phyloP scores from a whole-genome alignment of 2,329 filamentous ascomycete genomes.

The Coniella lustricola region DNA sequence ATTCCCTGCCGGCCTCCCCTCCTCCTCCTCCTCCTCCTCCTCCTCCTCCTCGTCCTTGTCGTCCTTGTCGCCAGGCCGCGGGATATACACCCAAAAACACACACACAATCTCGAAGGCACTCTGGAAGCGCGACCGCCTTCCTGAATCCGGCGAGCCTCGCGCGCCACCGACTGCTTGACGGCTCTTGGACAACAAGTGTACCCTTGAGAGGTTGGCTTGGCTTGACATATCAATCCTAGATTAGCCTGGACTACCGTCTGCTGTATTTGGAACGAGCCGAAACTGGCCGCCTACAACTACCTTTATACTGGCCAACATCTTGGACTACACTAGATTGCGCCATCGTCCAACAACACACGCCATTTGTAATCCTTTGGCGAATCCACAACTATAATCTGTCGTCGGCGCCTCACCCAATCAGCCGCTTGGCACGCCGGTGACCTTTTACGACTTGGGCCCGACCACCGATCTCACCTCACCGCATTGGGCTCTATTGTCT shows the following conservation, averaged over 20 bases:
- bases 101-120: too few relatives aligned
- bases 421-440: conserved; percentile 2
- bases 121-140: too few relatives aligned
- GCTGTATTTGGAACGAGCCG: conserved; percentile 1
- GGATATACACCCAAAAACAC: neutral
- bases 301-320: neutral
- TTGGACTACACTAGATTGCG: conserved; percentile 12
- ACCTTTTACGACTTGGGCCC: conserved; percentile 2
- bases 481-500: neutral
- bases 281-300: neutral
- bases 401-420: conserved; percentile 3
- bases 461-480: conserved; percentile 8
- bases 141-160: too few relatives aligned
- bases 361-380: conserved; percentile 6
- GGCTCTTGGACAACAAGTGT: too few relatives aligned
- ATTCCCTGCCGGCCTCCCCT: too few relatives aligned
- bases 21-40: neutral
- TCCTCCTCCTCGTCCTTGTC: neutral
- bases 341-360: conserved; percentile 13
- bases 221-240: too few relatives aligned
- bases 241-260: too few relatives aligned
- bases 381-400: neutral
- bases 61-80: neutral
- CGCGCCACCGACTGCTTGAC: neutral
- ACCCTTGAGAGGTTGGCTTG: too few relatives aligned